Conservation (phyloP, 2,329 filamentous ascomycete genomes). For the Trichoderma koningiopsis region DNA sequence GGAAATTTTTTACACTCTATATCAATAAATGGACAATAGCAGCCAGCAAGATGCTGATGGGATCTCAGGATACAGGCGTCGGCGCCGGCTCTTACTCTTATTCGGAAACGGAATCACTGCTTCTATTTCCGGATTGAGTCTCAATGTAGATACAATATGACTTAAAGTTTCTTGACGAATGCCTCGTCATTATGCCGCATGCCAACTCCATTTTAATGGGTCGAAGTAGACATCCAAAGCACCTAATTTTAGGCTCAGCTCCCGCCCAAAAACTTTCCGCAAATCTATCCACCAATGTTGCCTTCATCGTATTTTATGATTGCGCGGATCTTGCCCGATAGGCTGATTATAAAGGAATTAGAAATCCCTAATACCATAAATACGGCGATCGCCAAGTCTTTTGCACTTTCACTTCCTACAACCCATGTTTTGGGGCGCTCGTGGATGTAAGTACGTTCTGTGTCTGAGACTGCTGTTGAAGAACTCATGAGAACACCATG, state of each 20-base stretch:
- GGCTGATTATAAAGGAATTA: not conserved
- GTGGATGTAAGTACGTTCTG: not conserved
- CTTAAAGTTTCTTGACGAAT: not conserved
- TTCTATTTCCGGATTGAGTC: not conserved
- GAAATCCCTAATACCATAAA: not conserved
- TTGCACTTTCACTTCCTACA: not conserved
- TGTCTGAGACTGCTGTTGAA: not conserved
- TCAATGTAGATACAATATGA: not conserved
- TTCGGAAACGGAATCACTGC: not conserved
- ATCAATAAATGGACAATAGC: too few relatives aligned
- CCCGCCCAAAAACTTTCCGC: constrained; percentile 13
- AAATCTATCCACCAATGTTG: constrained; percentile 20
- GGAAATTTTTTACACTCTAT: too few relatives aligned
- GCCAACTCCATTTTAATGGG: not conserved
- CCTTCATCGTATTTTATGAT: not conserved
- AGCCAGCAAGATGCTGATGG: not conserved
- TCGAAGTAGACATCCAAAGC: not conserved
- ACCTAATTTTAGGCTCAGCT: not conserved
- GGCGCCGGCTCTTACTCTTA: not conserved
- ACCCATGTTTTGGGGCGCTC: not conserved
- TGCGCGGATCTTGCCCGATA: not conserved
- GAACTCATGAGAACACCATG: not conserved
- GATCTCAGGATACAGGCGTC: too few relatives aligned
- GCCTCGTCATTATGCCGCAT: not conserved
- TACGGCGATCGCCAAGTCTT: not conserved